phyloP scores from a whole-genome alignment of 306 rosid species.

The Biancaea sappan region DNA sequence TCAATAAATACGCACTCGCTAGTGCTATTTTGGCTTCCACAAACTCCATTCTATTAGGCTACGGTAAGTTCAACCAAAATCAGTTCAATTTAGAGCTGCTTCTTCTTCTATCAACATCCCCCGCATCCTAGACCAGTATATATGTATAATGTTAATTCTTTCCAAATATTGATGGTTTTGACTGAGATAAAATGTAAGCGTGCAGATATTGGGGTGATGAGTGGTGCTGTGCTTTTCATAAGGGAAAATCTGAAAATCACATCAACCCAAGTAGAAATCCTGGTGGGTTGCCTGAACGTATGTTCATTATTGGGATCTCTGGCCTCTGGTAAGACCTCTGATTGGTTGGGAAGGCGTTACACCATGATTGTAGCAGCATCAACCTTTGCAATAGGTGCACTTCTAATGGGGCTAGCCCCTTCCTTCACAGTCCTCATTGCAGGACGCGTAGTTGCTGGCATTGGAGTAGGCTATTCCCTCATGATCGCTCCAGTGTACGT shows the following conservation, averaged over 20 bases:
- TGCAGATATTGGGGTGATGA: conserved; percentile 83
- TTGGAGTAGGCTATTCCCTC: conserved; percentile 81
- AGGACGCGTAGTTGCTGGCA: conserved; percentile 73
- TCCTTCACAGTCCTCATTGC: conserved; percentile 57
- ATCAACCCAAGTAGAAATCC: conserved; percentile 64
- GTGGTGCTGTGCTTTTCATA: conserved; percentile 77
- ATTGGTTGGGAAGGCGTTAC: conserved; percentile 71
- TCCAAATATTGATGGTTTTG: no score
- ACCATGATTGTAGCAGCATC: conserved; percentile 65
- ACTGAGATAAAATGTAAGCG: background rate
- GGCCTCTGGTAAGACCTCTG: conserved; percentile 74
- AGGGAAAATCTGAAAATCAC: conserved; percentile 59
- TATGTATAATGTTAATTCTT: no score
- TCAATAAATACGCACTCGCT: conserved; percentile 65
- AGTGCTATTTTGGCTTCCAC: conserved; percentile 82
- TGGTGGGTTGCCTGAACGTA: conserved; percentile 70
- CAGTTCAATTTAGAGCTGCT: background rate
- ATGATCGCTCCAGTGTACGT: conserved; percentile 75
- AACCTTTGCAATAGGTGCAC: conserved; percentile 69
- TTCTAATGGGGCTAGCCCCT: conserved; percentile 80
- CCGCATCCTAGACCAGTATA: no score
- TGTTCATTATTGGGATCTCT: conserved; percentile 77
- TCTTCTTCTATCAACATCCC: no score
- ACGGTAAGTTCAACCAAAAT: conserved; percentile 47
- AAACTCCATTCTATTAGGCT: conserved; percentile 78